Evolutionary conservation across 768 basidiomycete species (phyloP).

Genomic region (Serendipita sp.): DNA sequence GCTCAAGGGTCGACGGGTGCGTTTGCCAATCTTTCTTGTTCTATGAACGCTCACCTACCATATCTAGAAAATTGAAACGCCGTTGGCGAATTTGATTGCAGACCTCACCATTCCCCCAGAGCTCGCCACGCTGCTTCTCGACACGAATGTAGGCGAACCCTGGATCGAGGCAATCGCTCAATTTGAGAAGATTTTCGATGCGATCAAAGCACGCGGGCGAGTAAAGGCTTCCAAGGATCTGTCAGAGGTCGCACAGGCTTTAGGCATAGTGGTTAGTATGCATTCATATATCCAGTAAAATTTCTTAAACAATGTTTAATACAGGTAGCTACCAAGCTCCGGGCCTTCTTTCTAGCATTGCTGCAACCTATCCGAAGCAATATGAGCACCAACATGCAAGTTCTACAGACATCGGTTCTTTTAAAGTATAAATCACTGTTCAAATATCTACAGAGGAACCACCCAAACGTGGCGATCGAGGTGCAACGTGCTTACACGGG

Average conservation of each 20-base stretch:
- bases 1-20: conserved; percentile 69
- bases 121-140: conserved; percentile 61
- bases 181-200: conserved; percentile 59
- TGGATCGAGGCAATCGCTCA: conserved; percentile 77
- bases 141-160: conserved; percentile 70
- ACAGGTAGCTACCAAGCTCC: conserved; percentile 80
- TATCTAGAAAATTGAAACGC: conserved; percentile 73
- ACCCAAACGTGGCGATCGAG: conserved; percentile 66
- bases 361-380: conserved; percentile 69
- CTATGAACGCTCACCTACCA: not conserved
- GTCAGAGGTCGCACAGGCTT: conserved; percentile 66
- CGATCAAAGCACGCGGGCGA: conserved; percentile 53
- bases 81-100: conserved; percentile 62
- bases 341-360: conserved; percentile 68
- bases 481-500: conserved; percentile 75
- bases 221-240: conserved; percentile 81
- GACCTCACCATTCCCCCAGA: conserved; percentile 73
- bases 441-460: conserved; percentile 72
- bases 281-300: not conserved
- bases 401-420: conserved; percentile 76
- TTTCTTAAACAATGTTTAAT: not conserved
- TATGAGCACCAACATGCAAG: conserved; percentile 83
- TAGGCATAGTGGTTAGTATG: conserved; percentile 70
- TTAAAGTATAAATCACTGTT: conserved; percentile 72
- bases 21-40: conserved; percentile 15